phyloP scores from a whole-genome alignment of 2,329 filamentous ascomycete genomes.

The Zymoseptoria crescenta region DNA sequence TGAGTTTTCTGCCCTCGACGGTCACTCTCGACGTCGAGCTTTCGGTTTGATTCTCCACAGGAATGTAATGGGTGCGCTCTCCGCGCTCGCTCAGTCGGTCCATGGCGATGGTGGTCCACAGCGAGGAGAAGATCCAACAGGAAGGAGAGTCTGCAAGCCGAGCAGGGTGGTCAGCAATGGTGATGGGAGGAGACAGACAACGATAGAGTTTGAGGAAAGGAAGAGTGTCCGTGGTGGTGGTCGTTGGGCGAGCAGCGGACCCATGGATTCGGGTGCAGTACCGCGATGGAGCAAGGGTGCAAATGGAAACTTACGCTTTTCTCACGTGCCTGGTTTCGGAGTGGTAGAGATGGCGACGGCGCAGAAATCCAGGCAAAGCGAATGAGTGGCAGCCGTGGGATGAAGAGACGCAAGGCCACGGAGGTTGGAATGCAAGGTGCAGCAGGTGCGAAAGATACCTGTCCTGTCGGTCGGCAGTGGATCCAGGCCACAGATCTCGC shows the following conservation, averaged over 20 bases:
- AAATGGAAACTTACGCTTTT: background rate
- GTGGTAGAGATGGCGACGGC: background rate
- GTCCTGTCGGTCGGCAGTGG: background rate
- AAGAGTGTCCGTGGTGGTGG: background rate
- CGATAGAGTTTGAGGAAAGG: background rate
- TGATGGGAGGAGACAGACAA: background rate
- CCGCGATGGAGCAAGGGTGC: background rate
- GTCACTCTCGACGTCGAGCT: constrained; percentile 52
- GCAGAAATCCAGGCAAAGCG: background rate
- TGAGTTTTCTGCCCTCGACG: constrained; percentile 66
- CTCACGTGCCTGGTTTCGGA: background rate
- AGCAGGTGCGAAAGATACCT: background rate
- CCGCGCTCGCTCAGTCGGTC: constrained; percentile 12
- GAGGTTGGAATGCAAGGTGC: background rate
- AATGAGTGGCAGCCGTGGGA: background rate
- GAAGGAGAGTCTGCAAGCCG: background rate
- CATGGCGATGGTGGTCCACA: constrained; percentile 12
- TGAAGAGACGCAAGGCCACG: background rate
- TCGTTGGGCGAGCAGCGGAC: background rate
- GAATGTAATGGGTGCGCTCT: constrained; percentile 32
- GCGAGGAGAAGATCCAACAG: background rate
- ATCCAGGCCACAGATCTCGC: background rate
- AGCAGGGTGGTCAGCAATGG: background rate
- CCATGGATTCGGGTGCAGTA: background rate
- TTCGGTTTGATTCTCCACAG: constrained; percentile 50